These are phyloP conservation scores for Geotrichum klebahnii DNA, from an alignment of 1,139 yeast genomes.

Conservation along the genomic window DNA sequence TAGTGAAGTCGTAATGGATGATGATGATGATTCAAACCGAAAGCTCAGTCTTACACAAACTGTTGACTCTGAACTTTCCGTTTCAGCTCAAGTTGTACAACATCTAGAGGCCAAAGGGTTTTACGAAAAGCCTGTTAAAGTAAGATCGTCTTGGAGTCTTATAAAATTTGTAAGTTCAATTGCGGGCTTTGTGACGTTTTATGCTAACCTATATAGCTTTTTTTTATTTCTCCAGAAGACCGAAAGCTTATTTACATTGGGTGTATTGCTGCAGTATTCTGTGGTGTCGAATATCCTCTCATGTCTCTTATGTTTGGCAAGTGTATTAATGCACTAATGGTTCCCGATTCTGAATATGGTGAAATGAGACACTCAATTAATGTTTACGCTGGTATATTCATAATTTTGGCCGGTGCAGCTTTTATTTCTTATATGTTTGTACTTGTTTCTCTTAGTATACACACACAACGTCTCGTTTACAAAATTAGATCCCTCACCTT, in stretches of 20 bases:
- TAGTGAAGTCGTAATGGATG: too few relatives aligned
- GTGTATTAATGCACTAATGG: conserved; percentile 39
- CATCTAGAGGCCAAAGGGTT: neutral
- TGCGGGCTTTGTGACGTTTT: neutral
- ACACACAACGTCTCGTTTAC: conserved; percentile 27
- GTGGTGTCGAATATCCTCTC: conserved; percentile 44
- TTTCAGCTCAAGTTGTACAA: conserved; percentile 7
- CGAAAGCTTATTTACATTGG: conserved; percentile 34
- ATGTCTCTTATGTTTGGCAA: conserved; percentile 41
- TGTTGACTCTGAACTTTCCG: conserved; percentile 6
- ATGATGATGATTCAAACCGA: neutral
- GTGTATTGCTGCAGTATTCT: conserved; percentile 32
- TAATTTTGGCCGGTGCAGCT: conserved; percentile 38
- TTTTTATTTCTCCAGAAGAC: conserved; percentile 4
- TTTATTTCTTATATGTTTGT: conserved; percentile 35
- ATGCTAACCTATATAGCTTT: conserved; percentile 7
- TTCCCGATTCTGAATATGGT: conserved; percentile 34
- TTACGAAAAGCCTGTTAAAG: neutral
- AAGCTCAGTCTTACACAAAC: conserved; percentile 3
- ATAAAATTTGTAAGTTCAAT: neutral
- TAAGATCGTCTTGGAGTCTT: neutral
- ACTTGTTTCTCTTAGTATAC: conserved; percentile 25
- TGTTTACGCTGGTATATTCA: conserved; percentile 40
- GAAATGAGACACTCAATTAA: conserved; percentile 40
- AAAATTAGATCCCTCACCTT: conserved; percentile 33